Base-by-base conservation (phyloP, 371 early-diverging fungal genomes). In the Mortierella sp. region DNA sequence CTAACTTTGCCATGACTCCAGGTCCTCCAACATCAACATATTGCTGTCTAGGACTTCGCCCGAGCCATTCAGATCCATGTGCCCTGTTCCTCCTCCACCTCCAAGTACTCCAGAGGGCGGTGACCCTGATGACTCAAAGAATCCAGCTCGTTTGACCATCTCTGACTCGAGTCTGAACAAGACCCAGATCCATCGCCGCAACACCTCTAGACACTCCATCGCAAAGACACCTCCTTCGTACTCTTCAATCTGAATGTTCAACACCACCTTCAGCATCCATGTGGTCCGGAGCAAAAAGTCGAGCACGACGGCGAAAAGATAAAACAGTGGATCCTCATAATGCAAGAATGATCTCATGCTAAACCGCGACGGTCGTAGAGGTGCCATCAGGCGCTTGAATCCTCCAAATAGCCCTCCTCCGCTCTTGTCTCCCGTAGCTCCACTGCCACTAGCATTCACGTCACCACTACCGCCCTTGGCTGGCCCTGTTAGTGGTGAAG, bases 131-230 rank as follows among this genome's bases (percentile, higher is more conserved):
- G n/a, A 18, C 55, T 66, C 66, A n/a, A 16, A 21, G 25, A 65
- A 63, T 48, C 79, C 72, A 3, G 65, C 62, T 29, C 83, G 84
- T 61, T 86, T 86, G 3, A 92, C 89, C 91, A 90, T 91, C 76
- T 93, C 95, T 47, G 86, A 84, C 82, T 98, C 98, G 56, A 96
- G 79, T 19, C 97, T 82, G 74, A 97, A 92, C 57, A 95, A 91
- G 0, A 95, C 92, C 98, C 98, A 98, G 56, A 96, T 83, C 92
- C 96, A 96, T 50, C 98, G 84, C 58, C 98, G 69, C 23, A 91
- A 62, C 3, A 98, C 85, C 80, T 98, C 98, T 12, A 95, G 68
- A 7, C 89, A 75, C 63, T 92, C 91, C 75, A 97, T 85, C 65
- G 90, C 81, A 65, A 96, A 89, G 19, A 92, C 93, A 43, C 91